phyloP scores from a whole-genome alignment of 2,329 filamentous ascomycete species.

The Parastagonospora avenae region DNA sequence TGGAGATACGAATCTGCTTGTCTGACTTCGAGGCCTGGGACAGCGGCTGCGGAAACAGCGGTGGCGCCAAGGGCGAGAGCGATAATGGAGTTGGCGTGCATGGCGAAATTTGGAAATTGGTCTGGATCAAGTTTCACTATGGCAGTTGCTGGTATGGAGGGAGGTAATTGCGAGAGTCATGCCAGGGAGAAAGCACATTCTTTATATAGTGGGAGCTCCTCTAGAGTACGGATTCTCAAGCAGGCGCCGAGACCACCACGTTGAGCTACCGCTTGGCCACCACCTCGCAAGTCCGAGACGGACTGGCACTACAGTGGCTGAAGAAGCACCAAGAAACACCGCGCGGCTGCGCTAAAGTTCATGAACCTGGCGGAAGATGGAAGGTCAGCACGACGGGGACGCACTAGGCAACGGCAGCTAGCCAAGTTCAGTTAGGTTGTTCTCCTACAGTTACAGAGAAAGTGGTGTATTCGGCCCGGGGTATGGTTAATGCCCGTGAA shows the following conservation, averaged over 20 bases:
- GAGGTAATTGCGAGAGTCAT: background rate
- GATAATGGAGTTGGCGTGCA: slow-evolving; percentile 7
- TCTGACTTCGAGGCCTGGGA: background rate
- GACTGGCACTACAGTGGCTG: background rate
- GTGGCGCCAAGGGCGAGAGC: slow-evolving; percentile 6
- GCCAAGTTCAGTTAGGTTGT: background rate
- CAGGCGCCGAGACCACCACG: background rate
- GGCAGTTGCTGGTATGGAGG: background rate
- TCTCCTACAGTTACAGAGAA: background rate
- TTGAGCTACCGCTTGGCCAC: background rate
- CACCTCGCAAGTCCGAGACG: background rate
- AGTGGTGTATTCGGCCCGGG: background rate
- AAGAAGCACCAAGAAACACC: background rate
- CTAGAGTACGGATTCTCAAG: background rate
- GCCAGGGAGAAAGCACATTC: background rate
- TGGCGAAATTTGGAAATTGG: background rate
- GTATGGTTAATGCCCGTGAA: no score
- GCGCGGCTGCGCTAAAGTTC: background rate
- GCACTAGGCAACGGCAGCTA: background rate
- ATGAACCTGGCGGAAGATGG: background rate
- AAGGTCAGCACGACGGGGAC: background rate
- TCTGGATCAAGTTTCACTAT: background rate
- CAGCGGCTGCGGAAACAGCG: slow-evolving; percentile 2
- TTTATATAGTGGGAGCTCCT: background rate
- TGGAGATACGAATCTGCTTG: background rate